These are phyloP conservation scores for Cylindricascospora bacillispora DNA, from an alignment of 1,139 yeast genomes.

Conservation along the genomic window DNA sequence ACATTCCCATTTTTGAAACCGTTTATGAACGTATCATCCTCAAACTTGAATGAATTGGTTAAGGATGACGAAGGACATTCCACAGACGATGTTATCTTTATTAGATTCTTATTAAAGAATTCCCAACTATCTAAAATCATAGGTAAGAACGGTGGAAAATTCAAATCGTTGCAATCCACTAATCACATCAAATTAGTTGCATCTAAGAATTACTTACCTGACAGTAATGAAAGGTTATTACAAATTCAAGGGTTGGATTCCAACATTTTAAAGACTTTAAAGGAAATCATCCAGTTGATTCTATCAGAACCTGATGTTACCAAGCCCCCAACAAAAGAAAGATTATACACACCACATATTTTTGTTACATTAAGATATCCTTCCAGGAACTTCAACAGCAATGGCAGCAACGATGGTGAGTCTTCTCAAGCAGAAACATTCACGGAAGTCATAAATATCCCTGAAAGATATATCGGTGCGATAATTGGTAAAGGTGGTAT, in stretches of 20 bases:
- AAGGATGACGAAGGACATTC: too few relatives aligned
- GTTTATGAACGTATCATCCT: too few relatives aligned
- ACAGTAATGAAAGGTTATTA: constrained; percentile 76
- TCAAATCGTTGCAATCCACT: constrained; percentile 64
- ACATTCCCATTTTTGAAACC: too few relatives aligned
- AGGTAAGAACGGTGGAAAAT: constrained; percentile 74
- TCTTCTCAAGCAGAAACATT: constrained; percentile 4
- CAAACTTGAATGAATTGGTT: too few relatives aligned
- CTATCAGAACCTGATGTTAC: constrained; percentile 15
- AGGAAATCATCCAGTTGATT: constrained; percentile 26
- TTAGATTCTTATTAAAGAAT: constrained; percentile 65
- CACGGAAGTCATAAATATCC: constrained; percentile 32
- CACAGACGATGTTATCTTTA: neutral
- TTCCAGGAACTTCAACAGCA: constrained; percentile 3
- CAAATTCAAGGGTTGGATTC: constrained; percentile 77
- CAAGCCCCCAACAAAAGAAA: constrained; percentile 11
- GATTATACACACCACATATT: constrained; percentile 16
- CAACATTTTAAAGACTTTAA: constrained; percentile 57
- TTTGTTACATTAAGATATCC: neutral
- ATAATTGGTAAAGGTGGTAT: constrained; percentile 80
- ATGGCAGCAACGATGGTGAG: constrained; percentile 4
- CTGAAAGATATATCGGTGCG: constrained; percentile 83
- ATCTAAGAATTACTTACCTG: constrained; percentile 71
- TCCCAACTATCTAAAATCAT: constrained; percentile 84
- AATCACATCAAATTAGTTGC: constrained; percentile 75